Evolutionary conservation across 2,329 filamentous ascomycete species (phyloP), one percentile per base, ranked within the genome.

Genomic region (Tolypocladium album): DNA sequence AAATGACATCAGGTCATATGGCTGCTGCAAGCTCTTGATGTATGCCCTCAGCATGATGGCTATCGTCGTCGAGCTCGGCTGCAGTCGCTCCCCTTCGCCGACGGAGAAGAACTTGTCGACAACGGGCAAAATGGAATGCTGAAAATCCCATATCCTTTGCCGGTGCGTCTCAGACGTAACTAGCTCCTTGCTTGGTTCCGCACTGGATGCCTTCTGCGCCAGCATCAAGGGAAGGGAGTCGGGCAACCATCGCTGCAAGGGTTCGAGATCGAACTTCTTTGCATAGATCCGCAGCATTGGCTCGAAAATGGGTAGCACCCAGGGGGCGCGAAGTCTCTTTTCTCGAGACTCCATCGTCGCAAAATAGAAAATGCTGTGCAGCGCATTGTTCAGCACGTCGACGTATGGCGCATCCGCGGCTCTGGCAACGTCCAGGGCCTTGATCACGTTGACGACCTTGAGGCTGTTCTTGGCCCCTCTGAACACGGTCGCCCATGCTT

Each of bases 401-500:
- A 69, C 64, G 20, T 66, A 61, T 2, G 78, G 64, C 55, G 75
- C 76, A 5, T 79, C 70, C 57, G 87, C 77, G 53, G 88, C 78
- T 39, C 76, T 75, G 52, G 72, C 74, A 1, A 76, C 66, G 13
- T 74, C 75, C 36, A 75, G 62, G 1, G 72, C 68, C 39, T 66
- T 66, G 20, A 63, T 60, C n/a, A 91, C 76, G 34, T 79, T 79
- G 3, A 76, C 71, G 5, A 79, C 75, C 62, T 89, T 79, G 31
- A 78, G 72, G 24, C 77, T 77, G 4, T 70, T 69, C 65, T 90
- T 90, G 58, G 89, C 88, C 39, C 88, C 87, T 61, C 87, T 82
- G 50, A 96, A 80, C 40, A 96, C 76, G 36, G 85, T 85, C 1
- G 85, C 79, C 69, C 87, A 90, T 0, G 90, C 87, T 64, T 84